These are phyloP conservation scores for Actinidia chinensis DNA, from an alignment of 179 eudicot species.

Conservation along the genomic window DNA sequence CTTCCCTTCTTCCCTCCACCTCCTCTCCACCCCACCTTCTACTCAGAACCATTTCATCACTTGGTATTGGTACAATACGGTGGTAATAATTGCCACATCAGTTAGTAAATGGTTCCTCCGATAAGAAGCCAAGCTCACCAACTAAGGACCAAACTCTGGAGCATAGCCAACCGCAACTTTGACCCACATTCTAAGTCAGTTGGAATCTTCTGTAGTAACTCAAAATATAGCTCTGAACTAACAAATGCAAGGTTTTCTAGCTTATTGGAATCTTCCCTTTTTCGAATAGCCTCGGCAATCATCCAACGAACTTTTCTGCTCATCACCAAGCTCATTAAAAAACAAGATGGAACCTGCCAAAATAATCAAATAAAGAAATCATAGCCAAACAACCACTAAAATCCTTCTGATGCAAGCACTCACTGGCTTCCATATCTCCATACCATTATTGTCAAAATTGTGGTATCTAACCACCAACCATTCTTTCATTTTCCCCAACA, in stretches of 20 bases:
- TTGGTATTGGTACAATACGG: conserved; percentile 20
- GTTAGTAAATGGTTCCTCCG: conserved; percentile 54
- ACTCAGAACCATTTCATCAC: conserved; percentile 31
- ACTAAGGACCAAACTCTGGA: conserved; percentile 78
- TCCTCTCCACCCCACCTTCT: conserved; percentile 26
- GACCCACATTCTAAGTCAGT: conserved; percentile 33
- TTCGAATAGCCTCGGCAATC: conserved; percentile 22
- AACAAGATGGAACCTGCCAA: conserved; percentile 54
- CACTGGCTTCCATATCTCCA: conserved; percentile 65
- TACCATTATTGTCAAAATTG: conserved; percentile 35
- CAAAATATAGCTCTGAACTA: conserved; percentile 62
- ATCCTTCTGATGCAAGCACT: conserved; percentile 47
- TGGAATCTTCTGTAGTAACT: conserved; percentile 40
- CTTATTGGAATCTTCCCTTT: conserved; percentile 21
- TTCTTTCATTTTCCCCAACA: conserved; percentile 10
- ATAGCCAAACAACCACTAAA: conserved; percentile 56
- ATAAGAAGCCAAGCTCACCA: conserved; percentile 55
- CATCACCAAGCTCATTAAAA: conserved; percentile 41
- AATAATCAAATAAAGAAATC: conserved; percentile 57
- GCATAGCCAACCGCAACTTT: conserved; percentile 29
- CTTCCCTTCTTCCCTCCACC: conserved; percentile 40
- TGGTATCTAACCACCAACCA: conserved; percentile 10
- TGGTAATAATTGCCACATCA: conserved; percentile 33
- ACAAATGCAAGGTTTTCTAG: conserved; percentile 40
- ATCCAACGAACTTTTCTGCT: conserved; percentile 45